Conservation (phyloP, 164 flowering plant genomes). For the Vitis labrusca region DNA sequence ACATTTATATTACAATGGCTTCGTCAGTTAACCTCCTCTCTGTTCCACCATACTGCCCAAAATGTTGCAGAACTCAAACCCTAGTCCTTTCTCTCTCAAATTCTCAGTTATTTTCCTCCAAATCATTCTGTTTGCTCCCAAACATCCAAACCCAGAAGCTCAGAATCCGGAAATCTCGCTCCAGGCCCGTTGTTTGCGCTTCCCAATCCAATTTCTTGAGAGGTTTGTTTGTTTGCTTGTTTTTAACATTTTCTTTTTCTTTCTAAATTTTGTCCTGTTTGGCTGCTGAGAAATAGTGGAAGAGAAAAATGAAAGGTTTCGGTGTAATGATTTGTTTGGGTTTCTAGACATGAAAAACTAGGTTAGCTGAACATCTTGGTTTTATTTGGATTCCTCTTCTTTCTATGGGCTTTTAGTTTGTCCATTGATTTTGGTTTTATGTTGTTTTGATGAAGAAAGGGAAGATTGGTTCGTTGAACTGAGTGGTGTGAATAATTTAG, state of each 20-base stretch:
- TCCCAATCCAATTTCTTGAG: slow-evolving; percentile 41
- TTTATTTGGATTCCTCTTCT: background rate
- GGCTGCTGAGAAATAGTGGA: too few relatives aligned
- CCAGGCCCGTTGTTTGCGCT: slow-evolving; percentile 23
- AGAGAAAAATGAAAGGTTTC: too few relatives aligned
- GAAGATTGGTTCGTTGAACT: background rate
- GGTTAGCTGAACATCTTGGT: too few relatives aligned
- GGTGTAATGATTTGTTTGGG: too few relatives aligned
- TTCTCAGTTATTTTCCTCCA: slow-evolving; percentile 24
- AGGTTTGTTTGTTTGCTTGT: slow-evolving; percentile 22
- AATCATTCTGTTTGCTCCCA: slow-evolving; percentile 23
- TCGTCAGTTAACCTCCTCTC: slow-evolving; percentile 14
- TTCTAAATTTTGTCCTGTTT: too few relatives aligned
- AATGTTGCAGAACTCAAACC: slow-evolving; percentile 11
- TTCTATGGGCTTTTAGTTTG: background rate
- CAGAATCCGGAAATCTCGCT: slow-evolving; percentile 14
- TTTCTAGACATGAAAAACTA: too few relatives aligned
- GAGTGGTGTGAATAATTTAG: background rate
- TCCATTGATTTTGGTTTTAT: background rate
- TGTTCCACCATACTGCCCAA: slow-evolving; percentile 8
- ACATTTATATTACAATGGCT: slow-evolving; percentile 7
- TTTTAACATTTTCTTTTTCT: background rate
- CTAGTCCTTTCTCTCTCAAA: slow-evolving; percentile 4
- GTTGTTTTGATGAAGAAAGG: background rate
- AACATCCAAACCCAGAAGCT: slow-evolving; percentile 8